phyloP scores from a whole-genome alignment of 2,329 filamentous ascomycete genomes.

The Fusarium decemcellulare region DNA sequence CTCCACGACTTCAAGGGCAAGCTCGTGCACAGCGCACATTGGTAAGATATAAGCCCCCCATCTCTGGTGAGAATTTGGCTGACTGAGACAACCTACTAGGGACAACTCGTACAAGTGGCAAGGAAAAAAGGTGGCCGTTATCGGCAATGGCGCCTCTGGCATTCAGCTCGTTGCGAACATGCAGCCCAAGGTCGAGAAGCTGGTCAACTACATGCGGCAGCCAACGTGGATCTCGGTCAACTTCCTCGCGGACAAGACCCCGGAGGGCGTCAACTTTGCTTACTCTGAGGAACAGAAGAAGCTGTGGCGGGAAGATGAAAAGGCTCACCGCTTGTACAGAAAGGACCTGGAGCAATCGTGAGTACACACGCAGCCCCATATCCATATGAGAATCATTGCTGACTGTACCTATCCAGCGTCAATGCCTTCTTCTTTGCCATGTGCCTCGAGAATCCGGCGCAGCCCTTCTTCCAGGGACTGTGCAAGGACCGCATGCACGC shows the following conservation, averaged over 20 bases:
- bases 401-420: neutral
- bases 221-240: conserved; percentile 17
- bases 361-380: neutral
- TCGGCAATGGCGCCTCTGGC: conserved; percentile 10
- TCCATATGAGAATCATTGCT: too few species aligned
- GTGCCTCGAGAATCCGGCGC: conserved; percentile 13
- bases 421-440: conserved; percentile 19
- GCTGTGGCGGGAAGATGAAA: conserved; percentile 2
- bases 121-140: conserved; percentile 10
- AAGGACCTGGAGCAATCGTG: conserved; percentile 13
- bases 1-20: conserved; percentile 19
- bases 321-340: conserved; percentile 4
- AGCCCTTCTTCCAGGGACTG: conserved; percentile 7
- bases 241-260: conserved; percentile 8
- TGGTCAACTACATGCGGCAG: conserved; percentile 14
- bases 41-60: neutral
- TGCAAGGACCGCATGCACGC: conserved; percentile 15
- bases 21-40: conserved; percentile 13
- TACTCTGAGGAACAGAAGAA: conserved; percentile 14
- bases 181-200: conserved; percentile 4
- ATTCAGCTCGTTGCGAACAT: conserved; percentile 9
- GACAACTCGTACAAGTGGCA: conserved; percentile 5
- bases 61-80: neutral
- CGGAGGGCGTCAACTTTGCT: conserved; percentile 3
- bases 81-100: neutral